Evolutionary conservation across 2,329 filamentous ascomycete species (phyloP).

Genomic region (Acrodontium crateriforme): DNA sequence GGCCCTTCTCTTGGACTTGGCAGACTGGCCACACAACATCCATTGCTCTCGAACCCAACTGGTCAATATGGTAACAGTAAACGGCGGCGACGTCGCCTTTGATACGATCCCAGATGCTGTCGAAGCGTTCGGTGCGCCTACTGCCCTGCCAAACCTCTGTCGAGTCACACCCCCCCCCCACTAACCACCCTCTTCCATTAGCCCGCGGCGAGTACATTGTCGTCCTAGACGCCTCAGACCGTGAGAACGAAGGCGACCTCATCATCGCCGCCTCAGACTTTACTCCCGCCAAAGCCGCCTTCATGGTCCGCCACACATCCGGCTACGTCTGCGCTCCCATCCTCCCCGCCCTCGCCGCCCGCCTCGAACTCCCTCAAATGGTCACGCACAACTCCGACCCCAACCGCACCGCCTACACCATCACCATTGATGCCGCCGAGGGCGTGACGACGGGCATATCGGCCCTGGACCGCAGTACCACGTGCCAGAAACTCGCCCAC

Average conservation of each 20-base stretch:
- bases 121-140: slow-evolving; percentile 27
- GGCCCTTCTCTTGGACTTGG: too few relatives aligned
- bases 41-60: background rate
- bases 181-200: slow-evolving; percentile 7
- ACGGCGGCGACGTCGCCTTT: slow-evolving; percentile 24
- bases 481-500: slow-evolving; percentile 65
- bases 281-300: slow-evolving; percentile 84
- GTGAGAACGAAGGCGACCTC: slow-evolving; percentile 96
- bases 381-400: slow-evolving; percentile 62
- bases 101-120: slow-evolving; percentile 34
- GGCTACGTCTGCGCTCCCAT: slow-evolving; percentile 88
- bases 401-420: slow-evolving; percentile 82
- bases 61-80: slow-evolving; percentile 13
- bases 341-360: slow-evolving; percentile 50
- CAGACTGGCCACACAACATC: too few relatives aligned
- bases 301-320: slow-evolving; percentile 80
- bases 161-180: background rate
- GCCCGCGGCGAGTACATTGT: slow-evolving; percentile 72
- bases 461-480: slow-evolving; percentile 72
- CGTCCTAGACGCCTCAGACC: slow-evolving; percentile 79
- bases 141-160: slow-evolving; percentile 2
- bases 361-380: slow-evolving; percentile 79
- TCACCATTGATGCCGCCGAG: slow-evolving; percentile 68
- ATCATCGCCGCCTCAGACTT: slow-evolving; percentile 82
- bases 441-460: slow-evolving; percentile 78